Percentiles rank a stretch among this genome's conserved stretches.
Evolutionary conservation across 2,329 filamentous ascomycete genomes (phyloP).

Genomic region (Scedosporium aurantiacum): DNA sequence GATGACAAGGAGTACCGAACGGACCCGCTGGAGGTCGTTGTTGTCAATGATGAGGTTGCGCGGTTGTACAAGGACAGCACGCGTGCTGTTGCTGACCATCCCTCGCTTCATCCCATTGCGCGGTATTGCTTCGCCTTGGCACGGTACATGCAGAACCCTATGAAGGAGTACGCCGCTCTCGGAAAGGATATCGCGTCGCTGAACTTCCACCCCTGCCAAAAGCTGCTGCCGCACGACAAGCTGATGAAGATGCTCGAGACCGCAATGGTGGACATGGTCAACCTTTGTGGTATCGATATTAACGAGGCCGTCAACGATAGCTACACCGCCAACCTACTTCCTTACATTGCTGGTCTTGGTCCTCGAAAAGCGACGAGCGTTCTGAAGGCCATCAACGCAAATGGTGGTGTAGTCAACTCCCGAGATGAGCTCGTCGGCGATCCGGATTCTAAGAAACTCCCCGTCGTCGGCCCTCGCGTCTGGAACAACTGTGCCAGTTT

Average conservation of each 20-base stretch:
- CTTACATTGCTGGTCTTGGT: slow-evolving; percentile 83
- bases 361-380: slow-evolving; percentile 77
- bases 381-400: slow-evolving; percentile 72
- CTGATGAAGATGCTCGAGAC: slow-evolving; percentile 78
- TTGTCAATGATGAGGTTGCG: slow-evolving; percentile 96
- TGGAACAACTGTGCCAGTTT: slow-evolving; percentile 98
- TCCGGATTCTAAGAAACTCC: slow-evolving; percentile 63
- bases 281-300: slow-evolving; percentile 88
- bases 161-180: slow-evolving; percentile 92
- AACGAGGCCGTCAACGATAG: slow-evolving; percentile 78
- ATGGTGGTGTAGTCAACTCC: slow-evolving; percentile 74
- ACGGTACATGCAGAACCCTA: slow-evolving; percentile 85
- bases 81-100: slow-evolving; percentile 68
- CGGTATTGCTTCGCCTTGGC: slow-evolving; percentile 85
- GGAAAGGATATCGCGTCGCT: slow-evolving; percentile 81
- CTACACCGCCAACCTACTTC: slow-evolving; percentile 77
- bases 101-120: slow-evolving; percentile 64
- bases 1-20: slow-evolving; percentile 52
- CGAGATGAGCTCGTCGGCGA: slow-evolving; percentile 84
- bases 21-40: slow-evolving; percentile 75
- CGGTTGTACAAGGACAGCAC: slow-evolving; percentile 87
- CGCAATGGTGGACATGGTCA: slow-evolving; percentile 98
- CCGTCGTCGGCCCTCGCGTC: slow-evolving; percentile 77
- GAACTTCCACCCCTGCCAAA: slow-evolving; percentile 80
- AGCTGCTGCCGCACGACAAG: slow-evolving; percentile 78